phyloP scores from a whole-genome alignment of 805 yeast species.

The Yueomyces sp. region DNA sequence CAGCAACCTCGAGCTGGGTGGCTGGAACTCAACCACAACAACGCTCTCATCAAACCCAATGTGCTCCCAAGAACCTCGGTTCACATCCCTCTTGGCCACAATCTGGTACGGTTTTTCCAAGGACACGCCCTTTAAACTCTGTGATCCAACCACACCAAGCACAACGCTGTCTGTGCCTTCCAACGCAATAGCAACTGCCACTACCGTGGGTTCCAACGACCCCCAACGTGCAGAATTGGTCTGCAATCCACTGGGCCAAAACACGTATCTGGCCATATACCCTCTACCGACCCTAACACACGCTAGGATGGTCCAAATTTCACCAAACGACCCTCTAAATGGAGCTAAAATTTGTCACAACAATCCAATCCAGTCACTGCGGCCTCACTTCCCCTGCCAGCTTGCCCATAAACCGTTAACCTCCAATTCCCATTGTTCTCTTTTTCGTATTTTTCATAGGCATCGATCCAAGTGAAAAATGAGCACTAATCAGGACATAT shows the following conservation, averaged over 20 bases:
- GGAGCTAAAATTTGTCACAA: no score
- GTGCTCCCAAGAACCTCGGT: constrained; percentile 3
- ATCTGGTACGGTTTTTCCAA: constrained; percentile 7
- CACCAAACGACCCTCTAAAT: no score
- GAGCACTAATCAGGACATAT: no score
- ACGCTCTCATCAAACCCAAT: constrained; percentile 3
- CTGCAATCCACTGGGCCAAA: constrained; percentile 13
- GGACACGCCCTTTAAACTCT: not conserved
- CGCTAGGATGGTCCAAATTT: no score
- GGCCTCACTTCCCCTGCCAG: no score
- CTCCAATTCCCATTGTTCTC: no score
- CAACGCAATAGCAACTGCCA: constrained; percentile 8
- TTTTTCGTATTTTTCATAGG: no score
- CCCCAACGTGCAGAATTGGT: no score
- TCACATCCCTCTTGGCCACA: constrained; percentile 2
- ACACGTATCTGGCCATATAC: constrained; percentile 10
- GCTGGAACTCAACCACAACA: constrained; percentile 42
- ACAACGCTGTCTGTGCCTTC: constrained; percentile 14
- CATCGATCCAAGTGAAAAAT: no score
- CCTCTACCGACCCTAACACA: no score
- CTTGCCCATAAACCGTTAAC: no score
- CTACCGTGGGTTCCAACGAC: not conserved
- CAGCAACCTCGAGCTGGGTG: constrained; percentile 58
- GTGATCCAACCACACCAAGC: constrained; percentile 5
- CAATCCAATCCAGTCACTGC: no score